Evolutionary conservation across 1,139 yeast species (phyloP), one percentile per base, ranked within the genome.

Genomic region (Pneumocystis sp.): DNA sequence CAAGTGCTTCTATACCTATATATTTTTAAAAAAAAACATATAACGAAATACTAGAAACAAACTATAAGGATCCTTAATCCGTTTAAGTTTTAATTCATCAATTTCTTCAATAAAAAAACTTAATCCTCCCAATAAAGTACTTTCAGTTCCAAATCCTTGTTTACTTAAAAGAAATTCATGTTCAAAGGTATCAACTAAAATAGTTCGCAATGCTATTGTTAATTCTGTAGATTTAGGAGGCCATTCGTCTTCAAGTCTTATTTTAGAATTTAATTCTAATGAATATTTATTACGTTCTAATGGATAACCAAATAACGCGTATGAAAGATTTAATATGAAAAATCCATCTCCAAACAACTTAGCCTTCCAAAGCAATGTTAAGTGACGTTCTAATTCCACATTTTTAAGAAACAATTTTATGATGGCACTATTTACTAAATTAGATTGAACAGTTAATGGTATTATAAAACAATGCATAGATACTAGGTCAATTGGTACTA

Each of bases 41-140:
- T 3, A 59, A 67, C 7, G 8, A 21, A 29, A 59, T 34, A 29
- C 65, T 67, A n/a, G 21, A 19, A 50, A 29, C n/a, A 21, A 25
- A 50, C 57, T 50, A 29, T 50, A 50, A 50, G 57, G 57, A 50
- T 50, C 57, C 6, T 50, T 29, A 25, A 50, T 25, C 12, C 1
- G 8, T 25, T 50, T 3, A 50, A 25, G 10, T 15, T 50, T 34
- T 12, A 17, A 25, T 50, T 50, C 57, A 50, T 10, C 17, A 25
- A 50, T 25, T 50, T 50, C 57, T 25, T 25, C 8, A 50, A 50
- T 15, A 12, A 31, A 50, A 50, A 50, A 50, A 50, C 57, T 50
- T 25, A 50, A 50, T 50, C 57, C 34, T 25, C 34, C 57, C 12
- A 50, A 25, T 25, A 50, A 50, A 50, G n/a, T 25, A 17, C 57